Percentiles rank a stretch among this genome's conserved stretches.
Evolutionary conservation across 495 filamentous ascomycete genomes (phyloP).

Genomic region (Penicillium alfredii): DNA sequence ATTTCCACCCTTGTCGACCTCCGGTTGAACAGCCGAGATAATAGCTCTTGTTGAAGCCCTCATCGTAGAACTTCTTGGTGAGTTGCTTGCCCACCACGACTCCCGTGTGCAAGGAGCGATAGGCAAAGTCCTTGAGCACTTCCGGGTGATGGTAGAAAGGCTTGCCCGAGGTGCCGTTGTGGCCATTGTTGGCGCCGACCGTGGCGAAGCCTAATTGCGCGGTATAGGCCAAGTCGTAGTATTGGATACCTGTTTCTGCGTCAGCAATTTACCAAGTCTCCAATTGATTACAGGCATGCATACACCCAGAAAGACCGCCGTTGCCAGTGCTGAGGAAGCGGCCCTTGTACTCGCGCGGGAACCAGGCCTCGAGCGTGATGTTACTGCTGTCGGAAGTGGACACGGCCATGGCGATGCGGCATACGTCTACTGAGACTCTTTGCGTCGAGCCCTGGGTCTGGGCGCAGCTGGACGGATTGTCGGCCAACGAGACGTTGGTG

Average conservation of each 20-base stretch:
- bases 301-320: constrained; percentile 51
- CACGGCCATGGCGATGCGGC: constrained; percentile 52
- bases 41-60: constrained; percentile 43
- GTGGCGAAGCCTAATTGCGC: constrained; percentile 47
- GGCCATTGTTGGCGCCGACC: constrained; percentile 53
- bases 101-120: constrained; percentile 45
- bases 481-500: constrained; percentile 43
- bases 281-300: constrained; percentile 4
- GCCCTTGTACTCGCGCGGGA: constrained; percentile 47
- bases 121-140: constrained; percentile 46
- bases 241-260: constrained; percentile 36
- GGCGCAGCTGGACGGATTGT: constrained; percentile 40
- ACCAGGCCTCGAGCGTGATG: constrained; percentile 53
- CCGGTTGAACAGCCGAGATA: constrained; percentile 54
- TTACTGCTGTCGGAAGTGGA: constrained; percentile 47
- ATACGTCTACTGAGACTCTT: constrained; percentile 42
- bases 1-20: constrained; percentile 49
- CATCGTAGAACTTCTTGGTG: constrained; percentile 42
- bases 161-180: constrained; percentile 47
- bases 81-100: constrained; percentile 47
- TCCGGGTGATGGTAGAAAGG: constrained; percentile 48
- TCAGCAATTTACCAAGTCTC: background rate
- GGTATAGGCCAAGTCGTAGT: constrained; percentile 40
- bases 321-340: constrained; percentile 53
- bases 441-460: constrained; percentile 38